A percentile compares a stretch with the other conserved stretches of the same genome.
Evolutionary conservation across 495 filamentous ascomycete species (phyloP).

Genomic region (Penicillium pulvis): DNA sequence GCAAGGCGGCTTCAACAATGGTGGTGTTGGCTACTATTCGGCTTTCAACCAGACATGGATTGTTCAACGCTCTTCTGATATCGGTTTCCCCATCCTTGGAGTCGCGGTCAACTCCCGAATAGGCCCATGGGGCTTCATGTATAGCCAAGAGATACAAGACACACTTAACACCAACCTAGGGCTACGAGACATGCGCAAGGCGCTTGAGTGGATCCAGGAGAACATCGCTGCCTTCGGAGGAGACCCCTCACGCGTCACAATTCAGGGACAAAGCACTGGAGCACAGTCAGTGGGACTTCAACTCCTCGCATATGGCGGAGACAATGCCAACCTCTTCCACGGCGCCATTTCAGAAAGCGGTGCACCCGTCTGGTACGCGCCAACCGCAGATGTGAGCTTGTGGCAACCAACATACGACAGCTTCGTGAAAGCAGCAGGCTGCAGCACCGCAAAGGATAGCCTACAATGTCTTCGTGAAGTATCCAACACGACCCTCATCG

Average conservation of each 20-base stretch:
- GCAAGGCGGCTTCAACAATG: too few species aligned
- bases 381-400: not conserved
- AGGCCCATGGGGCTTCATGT: conserved; percentile 1
- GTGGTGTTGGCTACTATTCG: too few species aligned
- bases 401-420: not conserved
- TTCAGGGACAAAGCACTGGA: conserved; percentile 25
- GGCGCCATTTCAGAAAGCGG: not conserved
- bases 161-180: conserved; percentile 39
- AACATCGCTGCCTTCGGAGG: conserved; percentile 22
- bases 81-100: too few species aligned
- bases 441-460: not conserved
- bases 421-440: not conserved
- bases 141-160: conserved; percentile 1
- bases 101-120: too few species aligned
- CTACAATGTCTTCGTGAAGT: not conserved
- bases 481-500: not conserved
- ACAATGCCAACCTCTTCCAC: not conserved
- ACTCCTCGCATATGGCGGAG: not conserved
- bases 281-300: not conserved
- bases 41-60: too few species aligned
- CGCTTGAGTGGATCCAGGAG: conserved; percentile 40
- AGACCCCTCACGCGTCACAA: conserved; percentile 40
- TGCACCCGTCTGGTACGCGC: too few species aligned
- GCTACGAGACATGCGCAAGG: conserved; percentile 60
- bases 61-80: too few species aligned